Base-by-base conservation (phyloP, 495 filamentous ascomycete genomes). In the Friedmanniomyces endolithicus region DNA sequence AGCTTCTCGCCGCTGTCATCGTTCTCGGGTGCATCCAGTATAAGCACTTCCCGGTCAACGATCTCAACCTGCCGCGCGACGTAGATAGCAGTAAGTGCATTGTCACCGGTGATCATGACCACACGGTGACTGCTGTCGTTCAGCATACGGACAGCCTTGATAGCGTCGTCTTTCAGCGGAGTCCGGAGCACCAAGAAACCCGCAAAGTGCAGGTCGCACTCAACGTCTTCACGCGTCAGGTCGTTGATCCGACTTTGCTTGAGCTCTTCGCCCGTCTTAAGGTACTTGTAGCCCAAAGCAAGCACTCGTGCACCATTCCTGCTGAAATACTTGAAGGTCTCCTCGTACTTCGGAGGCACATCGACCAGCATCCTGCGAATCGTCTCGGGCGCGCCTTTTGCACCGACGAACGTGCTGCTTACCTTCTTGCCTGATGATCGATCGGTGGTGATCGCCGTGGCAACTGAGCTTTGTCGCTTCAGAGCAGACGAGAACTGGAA, bases 101-200 rank as follows among this genome's bases (percentile, higher is more conserved):
- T 99, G 70, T 99, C 92, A 63, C 92, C 92, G 46, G 92, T 99
- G 53, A 99, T 99, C 92, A 99, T 99, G 61, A 97, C 86, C 53
- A 94, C 87, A 60, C 92, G 88, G 72, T 99, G 92, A 70, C 88
- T 95, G 70, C 90, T 95, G 72, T 97, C 94, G 65, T 95, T 99
- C 53, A 99, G 77, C 92, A 99, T 97, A 44, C 83, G 86, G 27
- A 97, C 88, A 19, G 92, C 77, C 63, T 87, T 83, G 71, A 89
- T 87, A 20, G 92, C 92, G 69, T 99, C 92, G 17, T 95, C 90
- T 73, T 99, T 99, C 31, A 99, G 74, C 19, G 92, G 92, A 64
- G 87, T 94, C 64, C 95, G 90, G 27, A 99, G 74, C 48, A 99
- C 87, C 62, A 99, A 73, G 71, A 99, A 99, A 47, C 92, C 92